A percentile compares a stretch with the other conserved stretches of the same genome.
Evolutionary conservation across 768 basidiomycete species (phyloP).

Genomic region (Russula sp.): DNA sequence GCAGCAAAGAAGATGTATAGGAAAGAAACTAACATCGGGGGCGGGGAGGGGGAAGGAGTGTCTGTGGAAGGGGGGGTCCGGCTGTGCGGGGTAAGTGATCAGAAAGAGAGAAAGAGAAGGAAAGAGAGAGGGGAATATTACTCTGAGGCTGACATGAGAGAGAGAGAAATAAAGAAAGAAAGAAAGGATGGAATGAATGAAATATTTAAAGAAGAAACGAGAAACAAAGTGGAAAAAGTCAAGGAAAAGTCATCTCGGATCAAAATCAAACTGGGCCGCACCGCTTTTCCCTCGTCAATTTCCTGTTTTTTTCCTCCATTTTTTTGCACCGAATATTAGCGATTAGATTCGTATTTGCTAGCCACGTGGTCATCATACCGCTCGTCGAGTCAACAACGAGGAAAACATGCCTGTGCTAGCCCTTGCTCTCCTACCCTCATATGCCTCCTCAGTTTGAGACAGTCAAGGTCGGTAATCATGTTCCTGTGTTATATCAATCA

Average conservation of each 20-base stretch:
- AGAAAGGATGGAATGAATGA: not conserved
- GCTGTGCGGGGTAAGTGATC: constrained; percentile 1
- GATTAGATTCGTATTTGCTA: constrained; percentile 6
- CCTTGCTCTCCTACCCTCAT: constrained; percentile 21
- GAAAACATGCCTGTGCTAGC: not conserved
- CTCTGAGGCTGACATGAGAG: constrained; percentile 25
- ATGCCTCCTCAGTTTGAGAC: constrained; percentile 67
- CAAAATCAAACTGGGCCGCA: not conserved
- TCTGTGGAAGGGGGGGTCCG: constrained; percentile 3
- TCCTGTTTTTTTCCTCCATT: not conserved
- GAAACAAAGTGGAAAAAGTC: not conserved
- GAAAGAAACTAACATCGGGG: constrained; percentile 7
- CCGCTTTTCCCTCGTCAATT: not conserved
- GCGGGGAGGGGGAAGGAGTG: constrained; percentile 6
- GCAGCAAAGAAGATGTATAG: not conserved
- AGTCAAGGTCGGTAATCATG: constrained; percentile 49
- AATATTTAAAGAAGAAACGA: not conserved
- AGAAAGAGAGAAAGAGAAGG: no score
- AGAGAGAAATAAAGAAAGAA: constrained; percentile 2
- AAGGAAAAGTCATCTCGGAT: not conserved
- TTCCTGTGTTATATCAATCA: constrained; percentile 12
- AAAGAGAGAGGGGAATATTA: not conserved
- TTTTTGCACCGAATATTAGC: not conserved
- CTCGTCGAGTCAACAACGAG: not conserved
- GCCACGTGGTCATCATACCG: constrained; percentile 19